Percentiles rank a stretch among this genome's conserved stretches.
These are phyloP conservation scores for Quercus gilva DNA, from an alignment of 306 rosid species.

Conservation along the genomic window DNA sequence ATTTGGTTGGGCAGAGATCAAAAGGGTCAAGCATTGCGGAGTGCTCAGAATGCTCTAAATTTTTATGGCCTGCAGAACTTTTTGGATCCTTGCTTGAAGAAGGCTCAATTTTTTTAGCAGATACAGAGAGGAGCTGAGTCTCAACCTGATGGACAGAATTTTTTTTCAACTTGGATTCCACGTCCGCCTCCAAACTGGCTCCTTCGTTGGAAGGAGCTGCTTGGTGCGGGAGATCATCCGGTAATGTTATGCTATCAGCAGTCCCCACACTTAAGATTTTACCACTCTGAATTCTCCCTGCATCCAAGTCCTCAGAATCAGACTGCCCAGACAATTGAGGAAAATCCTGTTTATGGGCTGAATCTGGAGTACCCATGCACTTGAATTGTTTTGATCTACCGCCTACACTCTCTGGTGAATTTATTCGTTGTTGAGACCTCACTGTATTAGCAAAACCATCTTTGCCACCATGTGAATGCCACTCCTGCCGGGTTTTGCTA, in stretches of 20 bases:
- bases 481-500: neutral
- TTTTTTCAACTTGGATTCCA: neutral
- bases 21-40: constrained; percentile 5
- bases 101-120: neutral
- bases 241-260: neutral
- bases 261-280: neutral
- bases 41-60: constrained; percentile 8
- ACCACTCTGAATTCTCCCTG: neutral
- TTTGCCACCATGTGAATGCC: neutral
- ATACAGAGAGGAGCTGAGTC: neutral
- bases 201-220: no score
- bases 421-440: neutral
- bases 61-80: neutral
- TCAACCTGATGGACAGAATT: neutral
- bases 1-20: constrained; percentile 57
- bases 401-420: neutral
- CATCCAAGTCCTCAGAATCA: neutral
- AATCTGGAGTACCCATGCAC: neutral
- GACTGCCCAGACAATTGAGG: constrained; percentile 10
- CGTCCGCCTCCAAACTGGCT: no score
- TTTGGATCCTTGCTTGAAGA: neutral
- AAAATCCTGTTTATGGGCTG: neutral
- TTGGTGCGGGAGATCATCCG: neutral
- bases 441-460: neutral
- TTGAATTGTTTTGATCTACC: neutral